Conservation (phyloP, 768 basidiomycete species). For the Roridomyces roridus region DNA sequence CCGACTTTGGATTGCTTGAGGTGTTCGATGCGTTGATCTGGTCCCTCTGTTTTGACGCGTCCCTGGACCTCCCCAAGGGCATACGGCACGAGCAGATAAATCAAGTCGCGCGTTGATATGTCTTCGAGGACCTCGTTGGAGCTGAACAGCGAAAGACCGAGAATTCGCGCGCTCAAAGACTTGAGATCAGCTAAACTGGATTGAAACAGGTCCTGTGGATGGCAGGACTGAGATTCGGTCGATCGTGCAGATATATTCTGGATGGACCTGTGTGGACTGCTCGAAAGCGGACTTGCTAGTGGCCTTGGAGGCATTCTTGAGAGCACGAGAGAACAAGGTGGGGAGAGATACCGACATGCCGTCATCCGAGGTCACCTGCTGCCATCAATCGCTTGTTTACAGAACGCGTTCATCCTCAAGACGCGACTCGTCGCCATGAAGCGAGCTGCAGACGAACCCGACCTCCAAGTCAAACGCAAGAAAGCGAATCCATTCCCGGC, state of each 20-base stretch:
- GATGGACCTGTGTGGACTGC: constrained; percentile 49
- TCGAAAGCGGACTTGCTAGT: constrained; percentile 45
- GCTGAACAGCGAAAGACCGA: constrained; percentile 76
- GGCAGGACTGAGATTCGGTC: not conserved
- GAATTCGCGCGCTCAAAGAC: constrained; percentile 57
- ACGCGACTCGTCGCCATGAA: constrained; percentile 26
- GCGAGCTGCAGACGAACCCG: constrained; percentile 18
- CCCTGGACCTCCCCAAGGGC: constrained; percentile 69
- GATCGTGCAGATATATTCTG: not conserved
- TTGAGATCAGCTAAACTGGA: constrained; percentile 62
- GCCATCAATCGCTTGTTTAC: not conserved
- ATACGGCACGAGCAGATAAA: constrained; percentile 79
- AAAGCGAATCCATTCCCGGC: constrained; percentile 8
- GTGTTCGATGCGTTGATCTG: constrained; percentile 59
- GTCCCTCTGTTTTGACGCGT: constrained; percentile 60
- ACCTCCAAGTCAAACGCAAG: constrained; percentile 21
- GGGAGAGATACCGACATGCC: constrained; percentile 41
- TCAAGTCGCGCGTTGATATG: constrained; percentile 75
- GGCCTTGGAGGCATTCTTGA: constrained; percentile 46
- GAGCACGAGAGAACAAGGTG: constrained; percentile 41
- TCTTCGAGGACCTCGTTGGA: constrained; percentile 85
- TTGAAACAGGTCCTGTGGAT: constrained; percentile 61
- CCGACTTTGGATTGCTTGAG: constrained; percentile 67
- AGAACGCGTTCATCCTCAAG: not conserved
- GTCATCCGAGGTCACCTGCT: constrained; percentile 7